Conservation (phyloP, 805 yeast species). For the Pichia californica region DNA sequence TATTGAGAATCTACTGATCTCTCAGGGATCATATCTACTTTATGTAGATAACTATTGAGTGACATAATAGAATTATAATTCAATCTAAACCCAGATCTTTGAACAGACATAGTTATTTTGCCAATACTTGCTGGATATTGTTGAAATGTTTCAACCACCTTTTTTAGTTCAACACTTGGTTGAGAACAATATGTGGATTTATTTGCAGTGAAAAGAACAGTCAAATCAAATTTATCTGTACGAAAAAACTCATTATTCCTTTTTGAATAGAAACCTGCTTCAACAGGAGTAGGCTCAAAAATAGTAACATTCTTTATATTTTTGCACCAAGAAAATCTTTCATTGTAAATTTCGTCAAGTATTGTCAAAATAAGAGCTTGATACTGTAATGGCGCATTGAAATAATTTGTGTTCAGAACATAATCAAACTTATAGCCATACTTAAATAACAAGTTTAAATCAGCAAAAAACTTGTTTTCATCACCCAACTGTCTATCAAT, state of each 20-base stretch:
- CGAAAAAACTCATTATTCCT: background rate
- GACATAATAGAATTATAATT: background rate
- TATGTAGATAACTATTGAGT: background rate
- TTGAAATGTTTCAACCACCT: background rate
- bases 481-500: background rate
- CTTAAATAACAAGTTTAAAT: too few relatives aligned
- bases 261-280: background rate
- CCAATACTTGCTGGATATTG: background rate
- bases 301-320: background rate
- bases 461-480: background rate
- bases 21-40: background rate
- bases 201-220: background rate
- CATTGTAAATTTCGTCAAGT: conserved; percentile 7
- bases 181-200: background rate
- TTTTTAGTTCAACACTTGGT: background rate
- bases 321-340: conserved; percentile 1
- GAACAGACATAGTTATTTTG: background rate
- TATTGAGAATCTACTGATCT: background rate
- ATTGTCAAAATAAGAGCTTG: background rate
- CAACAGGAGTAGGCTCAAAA: background rate
- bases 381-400: too few relatives aligned
- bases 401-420: background rate
- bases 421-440: background rate
- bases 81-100: background rate
- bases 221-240: background rate